Evolutionary conservation across 2,329 filamentous ascomycete genomes (phyloP), one percentile per base, ranked within the genome.

Genomic region (Apiospora aurea): DNA sequence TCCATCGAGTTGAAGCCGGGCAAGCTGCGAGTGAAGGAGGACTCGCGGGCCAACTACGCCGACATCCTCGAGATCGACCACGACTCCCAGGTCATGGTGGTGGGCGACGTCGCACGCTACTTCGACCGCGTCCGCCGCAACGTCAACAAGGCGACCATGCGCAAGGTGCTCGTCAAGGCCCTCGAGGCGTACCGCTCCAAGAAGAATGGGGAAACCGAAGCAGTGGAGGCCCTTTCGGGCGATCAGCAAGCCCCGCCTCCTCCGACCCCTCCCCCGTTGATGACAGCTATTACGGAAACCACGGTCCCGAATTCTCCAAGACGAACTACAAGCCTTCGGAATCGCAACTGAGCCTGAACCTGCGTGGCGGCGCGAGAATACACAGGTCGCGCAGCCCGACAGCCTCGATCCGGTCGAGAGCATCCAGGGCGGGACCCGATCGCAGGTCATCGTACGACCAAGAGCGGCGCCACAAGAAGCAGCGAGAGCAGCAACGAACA

Each of bases 111-210:
- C 18, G 79, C 78, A n/a, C 77, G 78, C 51, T 82, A 82, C 74
- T 82, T 82, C 73, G 80, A 82, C 73, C 76, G 80, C 18, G 78
- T 82, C 26, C 79, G 80, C 29, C 76, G 80, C 44, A 82, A 81
- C 57, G 80, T 81, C 76, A 82, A 82, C 76, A 81, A 81, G 75
- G 80, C 80, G 1, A 80, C 77, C 73, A 82, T 81, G 80, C 79
- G 80, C 38, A 80, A 81, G 72, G 79, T 80, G 29, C 75, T 82
- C 46, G 75, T 79, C 49, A 79, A 77, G 51, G 80, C 80, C 10
- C 71, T 82, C 38, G 79, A 80, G 66, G 79, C 80, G 69, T 82
- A 82, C 73, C 78, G 79, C 66, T 75, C 77, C 29, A 74, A 75
- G 7, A 80, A 77, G 68, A 73, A 71, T 51, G 71, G 71, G 8